Base-by-base conservation (phyloP, 352 stramenopile genomes). In the Phytophthora multivora region DNA sequence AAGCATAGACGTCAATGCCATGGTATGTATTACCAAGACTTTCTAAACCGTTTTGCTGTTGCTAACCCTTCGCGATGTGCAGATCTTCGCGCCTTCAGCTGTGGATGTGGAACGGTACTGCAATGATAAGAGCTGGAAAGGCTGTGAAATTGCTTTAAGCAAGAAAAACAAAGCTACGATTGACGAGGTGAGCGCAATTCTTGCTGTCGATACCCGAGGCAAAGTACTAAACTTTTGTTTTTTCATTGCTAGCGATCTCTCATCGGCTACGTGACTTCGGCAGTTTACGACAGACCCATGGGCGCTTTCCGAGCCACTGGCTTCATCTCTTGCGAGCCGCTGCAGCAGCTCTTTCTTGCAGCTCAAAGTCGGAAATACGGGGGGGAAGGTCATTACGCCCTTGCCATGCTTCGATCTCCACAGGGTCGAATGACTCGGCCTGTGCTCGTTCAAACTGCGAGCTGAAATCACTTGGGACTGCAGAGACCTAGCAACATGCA, bases 251-350 rank as follows among this genome's bases (percentile, higher is more conserved):
- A 88, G 76, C 75, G 66, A 35, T 46, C 60, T 40, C 48, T 89
- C 3, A 54, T 90, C 18, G 86, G 86, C 3, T 90, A 79, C 47
- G 70, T 91, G 41, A 92, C 83, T 11, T 92, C 81, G 5, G 80
- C 83, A 10, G 68, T 94, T n/a, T 92, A 94, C 51, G 86, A 94
- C 33, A 76, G 77, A 45, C 81, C 86, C 5, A 94, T 90, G 59
- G 63, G 77, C 1, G 75, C 77, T 36, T 86, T 86, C 63, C 81
- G 83, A 15, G 83, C 78, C 0, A 63, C 75, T 5, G 86, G 79
- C 3, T 94, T 91, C 47, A 86, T 86, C 56, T 69, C 69, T 18
- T 91, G 81, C 51, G 80, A 90, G 28, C 41, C 63, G 13, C 67
- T 94, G 4, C 79, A 94, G 54, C 73, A 75, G 12, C 61, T 91